Percentiles rank a stretch among this genome's conserved stretches.
Evolutionary conservation across 495 filamentous ascomycete genomes (phyloP).

Genomic region (Neurospora sp.): DNA sequence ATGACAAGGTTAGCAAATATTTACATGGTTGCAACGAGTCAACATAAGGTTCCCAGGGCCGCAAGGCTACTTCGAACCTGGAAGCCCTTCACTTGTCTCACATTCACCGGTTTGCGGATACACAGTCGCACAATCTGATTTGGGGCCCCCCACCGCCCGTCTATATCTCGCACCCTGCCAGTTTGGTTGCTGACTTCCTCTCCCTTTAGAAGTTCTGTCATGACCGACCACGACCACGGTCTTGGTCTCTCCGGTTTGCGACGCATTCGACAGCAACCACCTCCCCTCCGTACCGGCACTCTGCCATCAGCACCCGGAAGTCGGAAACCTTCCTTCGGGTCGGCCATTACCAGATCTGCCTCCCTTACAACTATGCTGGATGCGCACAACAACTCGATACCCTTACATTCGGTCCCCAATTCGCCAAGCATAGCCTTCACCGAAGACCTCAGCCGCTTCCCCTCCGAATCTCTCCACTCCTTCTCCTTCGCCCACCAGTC

Average conservation of each 20-base stretch:
- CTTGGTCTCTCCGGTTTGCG: conserved; percentile 67
- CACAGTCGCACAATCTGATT: conserved; percentile 17
- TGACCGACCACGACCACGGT: conserved; percentile 50
- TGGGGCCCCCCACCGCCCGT: not conserved
- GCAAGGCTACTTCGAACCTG: not conserved
- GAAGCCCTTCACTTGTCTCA: not conserved
- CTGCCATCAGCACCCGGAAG: conserved; percentile 46
- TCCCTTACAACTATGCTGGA: conserved; percentile 50
- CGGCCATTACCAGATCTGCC: conserved; percentile 45
- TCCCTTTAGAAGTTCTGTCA: conserved; percentile 36
- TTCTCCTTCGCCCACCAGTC: conserved; percentile 98
- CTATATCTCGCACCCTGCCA: not conserved
- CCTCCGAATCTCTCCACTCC: conserved; percentile 91
- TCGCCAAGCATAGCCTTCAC: conserved; percentile 55
- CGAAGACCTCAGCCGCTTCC: conserved; percentile 87
- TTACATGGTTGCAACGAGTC: not conserved
- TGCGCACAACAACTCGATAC: conserved; percentile 23
- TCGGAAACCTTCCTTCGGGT: conserved; percentile 49
- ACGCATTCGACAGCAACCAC: conserved; percentile 78
- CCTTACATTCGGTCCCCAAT: conserved; percentile 46
- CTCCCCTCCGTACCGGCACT: conserved; percentile 53
- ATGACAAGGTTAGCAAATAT: conserved; percentile 37
- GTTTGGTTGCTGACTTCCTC: conserved; percentile 17
- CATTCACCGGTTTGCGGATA: conserved; percentile 19
- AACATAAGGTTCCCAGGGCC: not conserved